Evolutionary conservation across 495 filamentous ascomycete genomes (phyloP).

Genomic region (Xylaria grammica): DNA sequence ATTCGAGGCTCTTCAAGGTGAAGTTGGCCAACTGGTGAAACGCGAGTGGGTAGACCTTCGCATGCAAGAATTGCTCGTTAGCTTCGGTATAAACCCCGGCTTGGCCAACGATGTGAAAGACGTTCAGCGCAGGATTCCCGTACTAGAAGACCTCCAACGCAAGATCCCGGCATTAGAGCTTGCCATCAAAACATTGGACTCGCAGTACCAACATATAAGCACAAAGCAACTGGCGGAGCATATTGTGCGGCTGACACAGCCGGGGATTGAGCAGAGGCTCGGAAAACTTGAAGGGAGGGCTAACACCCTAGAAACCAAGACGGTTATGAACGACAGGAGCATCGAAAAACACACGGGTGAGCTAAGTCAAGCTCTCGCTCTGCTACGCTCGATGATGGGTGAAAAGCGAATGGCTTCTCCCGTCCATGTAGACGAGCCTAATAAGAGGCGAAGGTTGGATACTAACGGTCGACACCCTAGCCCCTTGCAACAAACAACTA

Average conservation of each 20-base stretch:
- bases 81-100: not conserved
- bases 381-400: not conserved
- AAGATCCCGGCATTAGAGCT: slow-evolving; percentile 25
- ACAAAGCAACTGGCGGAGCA: slow-evolving; percentile 32
- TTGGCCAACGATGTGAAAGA: slow-evolving; percentile 18
- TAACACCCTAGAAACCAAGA: slow-evolving; percentile 11
- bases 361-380: not conserved
- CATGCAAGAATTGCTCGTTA: slow-evolving; percentile 9
- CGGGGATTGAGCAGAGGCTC: slow-evolving; percentile 23
- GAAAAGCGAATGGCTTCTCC: slow-evolving; percentile 21
- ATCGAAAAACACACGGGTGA: not conserved
- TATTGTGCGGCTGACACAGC: slow-evolving; percentile 25
- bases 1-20: slow-evolving; percentile 1
- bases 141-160: slow-evolving; percentile 24
- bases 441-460: slow-evolving; percentile 18
- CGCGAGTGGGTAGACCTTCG: slow-evolving; percentile 17
- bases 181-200: slow-evolving; percentile 22
- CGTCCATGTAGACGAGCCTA: slow-evolving; percentile 6
- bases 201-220: slow-evolving; percentile 30
- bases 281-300: slow-evolving; percentile 17
- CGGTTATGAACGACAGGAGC: not conserved
- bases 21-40: slow-evolving; percentile 7
- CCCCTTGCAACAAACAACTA: not conserved
- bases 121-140: slow-evolving; percentile 16
- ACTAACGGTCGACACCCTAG: slow-evolving; percentile 9